Conservation (phyloP, 495 filamentous ascomycete genomes). For the Penicillium longicatenatum region DNA sequence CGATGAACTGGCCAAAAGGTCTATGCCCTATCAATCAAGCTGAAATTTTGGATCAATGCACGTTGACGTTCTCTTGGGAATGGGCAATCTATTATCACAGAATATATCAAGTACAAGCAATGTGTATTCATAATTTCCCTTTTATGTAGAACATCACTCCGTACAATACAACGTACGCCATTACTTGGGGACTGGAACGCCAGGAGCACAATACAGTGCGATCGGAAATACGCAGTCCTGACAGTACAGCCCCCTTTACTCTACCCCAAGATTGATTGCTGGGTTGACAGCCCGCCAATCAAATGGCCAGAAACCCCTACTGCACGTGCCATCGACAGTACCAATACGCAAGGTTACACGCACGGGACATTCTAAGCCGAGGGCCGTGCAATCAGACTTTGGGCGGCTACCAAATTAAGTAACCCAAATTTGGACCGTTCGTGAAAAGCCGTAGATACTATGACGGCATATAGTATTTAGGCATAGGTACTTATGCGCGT, state of each 20-base stretch:
- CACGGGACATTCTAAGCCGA: constrained; percentile 4
- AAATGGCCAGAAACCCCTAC: neutral
- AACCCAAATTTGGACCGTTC: no score
- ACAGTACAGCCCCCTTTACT: constrained; percentile 9
- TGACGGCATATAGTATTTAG: neutral
- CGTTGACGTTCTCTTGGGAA: neutral
- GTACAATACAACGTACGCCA: neutral
- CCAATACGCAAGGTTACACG: neutral
- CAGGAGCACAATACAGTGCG: neutral
- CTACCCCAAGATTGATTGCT: constrained; percentile 19
- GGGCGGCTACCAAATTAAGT: neutral
- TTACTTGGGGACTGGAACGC: neutral
- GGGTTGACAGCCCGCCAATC: constrained; percentile 31
- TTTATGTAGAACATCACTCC: neutral
- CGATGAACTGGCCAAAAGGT: neutral
- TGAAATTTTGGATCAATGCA: neutral
- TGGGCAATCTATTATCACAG: neutral
- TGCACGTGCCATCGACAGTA: neutral
- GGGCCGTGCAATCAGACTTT: neutral
- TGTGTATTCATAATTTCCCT: neutral
- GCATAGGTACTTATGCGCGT: neutral
- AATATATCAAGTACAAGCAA: neutral
- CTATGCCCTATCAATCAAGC: neutral
- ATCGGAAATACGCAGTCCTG: constrained; percentile 5
- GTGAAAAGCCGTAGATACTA: neutral